Base-by-base conservation (phyloP, 768 basidiomycete species). In the Rhizopogon vinicolor region DNA sequence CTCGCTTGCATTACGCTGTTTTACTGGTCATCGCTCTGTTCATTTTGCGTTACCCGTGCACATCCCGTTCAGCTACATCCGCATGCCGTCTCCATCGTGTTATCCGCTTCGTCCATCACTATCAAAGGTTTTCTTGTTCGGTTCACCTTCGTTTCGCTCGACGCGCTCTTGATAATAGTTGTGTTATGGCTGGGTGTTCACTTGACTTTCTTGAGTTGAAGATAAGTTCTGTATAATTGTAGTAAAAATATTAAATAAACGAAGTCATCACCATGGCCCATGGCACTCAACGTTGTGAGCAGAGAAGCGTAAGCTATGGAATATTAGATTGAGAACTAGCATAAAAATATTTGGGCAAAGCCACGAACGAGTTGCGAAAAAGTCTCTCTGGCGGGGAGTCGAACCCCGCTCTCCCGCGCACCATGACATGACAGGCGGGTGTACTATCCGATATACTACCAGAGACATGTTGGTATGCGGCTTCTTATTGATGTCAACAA, bases 401-500 rank as follows among this genome's bases (percentile, higher is more conserved):
- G 67, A 68, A 68, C 67, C 65, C 67, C 54, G 63, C 59, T 58
- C 53, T 67, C 55, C 60, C 68, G 68, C 68, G 60, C 19, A 12
- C 51, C 51, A 22, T 3, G 18, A 39, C 43, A 56, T 72, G 69
- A 72, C 70, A 72, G 64, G 70, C 69, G 70, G 70, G 68, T 72
- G 69, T 72, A 72, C 70, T 72, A 72, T 65, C 70, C 70, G 70
- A 72, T 72, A 72, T 69, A 69, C 62, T 65, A 60, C 58, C 63
- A 62, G 54, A 62, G 61, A 59, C 14, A 5, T 60, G 16, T n/a
- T 5, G 12, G 13, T 12, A 5, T 33, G 9, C 7, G 3, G 8
- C 40, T 39, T 33, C 31, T 9, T 9, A 33, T 33, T 8, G 31
- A 33, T 33, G 31, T 13, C 12, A 37, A 37, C 35, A 35, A 13